phyloP scores from a whole-genome alignment of 768 basidiomycete genomes.

The Lactifluus volemus region DNA sequence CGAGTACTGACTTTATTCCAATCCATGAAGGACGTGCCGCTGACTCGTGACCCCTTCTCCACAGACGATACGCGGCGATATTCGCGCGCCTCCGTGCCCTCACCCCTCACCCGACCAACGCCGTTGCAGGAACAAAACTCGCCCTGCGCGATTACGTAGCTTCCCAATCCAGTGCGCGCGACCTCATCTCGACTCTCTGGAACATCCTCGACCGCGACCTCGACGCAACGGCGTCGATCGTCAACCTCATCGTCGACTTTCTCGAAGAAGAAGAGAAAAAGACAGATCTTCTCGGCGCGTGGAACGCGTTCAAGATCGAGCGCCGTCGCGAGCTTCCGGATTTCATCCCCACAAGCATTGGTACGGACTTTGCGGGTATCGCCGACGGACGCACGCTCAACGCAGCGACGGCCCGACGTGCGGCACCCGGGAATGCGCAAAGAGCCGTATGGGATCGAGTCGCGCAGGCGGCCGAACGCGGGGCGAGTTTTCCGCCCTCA shows the following conservation, averaged over 20 bases:
- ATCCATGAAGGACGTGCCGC: neutral
- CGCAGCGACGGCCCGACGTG: conserved; percentile 62
- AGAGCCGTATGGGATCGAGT: conserved; percentile 81
- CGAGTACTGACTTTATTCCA: conserved; percentile 37
- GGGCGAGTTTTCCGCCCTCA: conserved; percentile 26
- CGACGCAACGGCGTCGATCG: conserved; percentile 66
- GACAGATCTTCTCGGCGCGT: conserved; percentile 58
- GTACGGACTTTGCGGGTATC: conserved; percentile 69
- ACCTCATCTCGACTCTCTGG: conserved; percentile 86
- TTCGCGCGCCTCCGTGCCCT: conserved; percentile 52
- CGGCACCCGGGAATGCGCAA: conserved; percentile 40
- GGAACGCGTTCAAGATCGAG: conserved; percentile 84
- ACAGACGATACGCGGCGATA: conserved; percentile 60
- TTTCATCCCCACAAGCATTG: conserved; percentile 47
- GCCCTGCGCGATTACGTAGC: conserved; percentile 71
- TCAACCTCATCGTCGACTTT: conserved; percentile 67
- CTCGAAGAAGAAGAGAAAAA: conserved; percentile 84
- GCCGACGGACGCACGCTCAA: conserved; percentile 77
- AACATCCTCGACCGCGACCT: conserved; percentile 58
- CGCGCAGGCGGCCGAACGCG: conserved; percentile 61
- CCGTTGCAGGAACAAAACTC: conserved; percentile 56
- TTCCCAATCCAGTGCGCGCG: conserved; percentile 71
- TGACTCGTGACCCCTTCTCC: neutral
- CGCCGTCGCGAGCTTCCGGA: conserved; percentile 85
- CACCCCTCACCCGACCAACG: conserved; percentile 48